phyloP scores from a whole-genome alignment of 768 basidiomycete genomes.

The Suillus occidentalis region DNA sequence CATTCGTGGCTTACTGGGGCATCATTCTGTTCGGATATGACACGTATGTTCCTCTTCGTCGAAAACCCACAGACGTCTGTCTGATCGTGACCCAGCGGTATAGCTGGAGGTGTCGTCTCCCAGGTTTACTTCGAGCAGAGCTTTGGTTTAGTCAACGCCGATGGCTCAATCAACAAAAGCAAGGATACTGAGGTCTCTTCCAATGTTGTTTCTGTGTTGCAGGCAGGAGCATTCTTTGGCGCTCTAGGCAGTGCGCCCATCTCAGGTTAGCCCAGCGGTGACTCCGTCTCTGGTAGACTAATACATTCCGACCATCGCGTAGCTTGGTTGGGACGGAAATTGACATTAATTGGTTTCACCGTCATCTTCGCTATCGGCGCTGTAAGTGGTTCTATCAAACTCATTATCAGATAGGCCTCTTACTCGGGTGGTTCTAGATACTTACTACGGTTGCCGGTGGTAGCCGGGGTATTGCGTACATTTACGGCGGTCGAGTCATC shows the following conservation, averaged over 20 bases:
- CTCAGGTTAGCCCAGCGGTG: constrained; percentile 47
- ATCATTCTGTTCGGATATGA: constrained; percentile 85
- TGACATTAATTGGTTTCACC: constrained; percentile 60
- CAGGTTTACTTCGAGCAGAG: constrained; percentile 58
- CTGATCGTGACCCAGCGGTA: constrained; percentile 41
- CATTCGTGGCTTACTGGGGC: constrained; percentile 75
- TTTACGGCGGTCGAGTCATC: constrained; percentile 80
- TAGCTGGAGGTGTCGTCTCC: constrained; percentile 69
- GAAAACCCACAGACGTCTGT: not conserved
- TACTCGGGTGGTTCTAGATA: constrained; percentile 41
- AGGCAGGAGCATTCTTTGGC: constrained; percentile 88
- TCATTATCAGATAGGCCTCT: not conserved
- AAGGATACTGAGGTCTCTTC: constrained; percentile 60
- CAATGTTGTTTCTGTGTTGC: constrained; percentile 85
- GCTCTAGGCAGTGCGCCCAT: constrained; percentile 71
- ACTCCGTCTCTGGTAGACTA: not conserved
- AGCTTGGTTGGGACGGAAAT: constrained; percentile 68
- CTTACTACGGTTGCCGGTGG: constrained; percentile 68
- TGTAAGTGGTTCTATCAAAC: constrained; percentile 35
- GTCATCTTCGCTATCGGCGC: constrained; percentile 72
- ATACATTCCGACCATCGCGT: constrained; percentile 1
- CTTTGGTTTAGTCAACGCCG: constrained; percentile 55
- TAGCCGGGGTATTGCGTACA: constrained; percentile 57
- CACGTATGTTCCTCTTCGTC: constrained; percentile 41
- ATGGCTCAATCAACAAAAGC: constrained; percentile 41